These are phyloP conservation scores for Ascoidea rubescens DNA, from an alignment of 805 yeast genomes.

Conservation along the genomic window DNA sequence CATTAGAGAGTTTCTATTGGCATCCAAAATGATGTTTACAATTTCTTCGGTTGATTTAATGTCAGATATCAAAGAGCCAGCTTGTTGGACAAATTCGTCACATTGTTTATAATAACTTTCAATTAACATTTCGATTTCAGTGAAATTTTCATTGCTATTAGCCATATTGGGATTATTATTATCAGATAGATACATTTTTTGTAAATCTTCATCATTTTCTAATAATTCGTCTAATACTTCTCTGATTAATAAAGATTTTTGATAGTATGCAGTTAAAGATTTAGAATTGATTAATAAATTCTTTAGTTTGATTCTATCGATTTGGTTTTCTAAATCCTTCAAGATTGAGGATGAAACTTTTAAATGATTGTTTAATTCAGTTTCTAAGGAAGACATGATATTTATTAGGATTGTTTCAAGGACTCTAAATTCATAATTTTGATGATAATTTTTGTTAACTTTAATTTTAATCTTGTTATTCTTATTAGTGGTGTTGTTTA, in stretches of 20 bases:
- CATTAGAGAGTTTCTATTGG: conserved; percentile 90
- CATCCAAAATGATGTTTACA: conserved; percentile 81
- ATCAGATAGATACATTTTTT: conserved; percentile 68
- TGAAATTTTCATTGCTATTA: conserved; percentile 3
- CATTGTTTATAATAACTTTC: conserved; percentile 86
- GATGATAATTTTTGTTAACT: conserved; percentile 18
- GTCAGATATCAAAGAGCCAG: conserved; percentile 64
- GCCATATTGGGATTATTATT: conserved; percentile 20
- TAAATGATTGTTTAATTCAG: conserved; percentile 78
- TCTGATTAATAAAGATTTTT: conserved; percentile 69
- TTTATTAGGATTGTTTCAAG: conserved; percentile 75
- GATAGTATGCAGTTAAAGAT: conserved; percentile 69
- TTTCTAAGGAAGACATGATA: conserved; percentile 62
- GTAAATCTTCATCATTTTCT: conserved; percentile 79
- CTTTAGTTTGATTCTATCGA: conserved; percentile 67
- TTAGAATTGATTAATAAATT: conserved; percentile 75
- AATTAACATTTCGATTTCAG: conserved; percentile 74
- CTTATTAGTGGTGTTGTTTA: no score
- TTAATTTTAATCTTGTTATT: no score
- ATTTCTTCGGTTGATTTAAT: conserved; percentile 91
- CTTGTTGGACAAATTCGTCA: conserved; percentile 89
- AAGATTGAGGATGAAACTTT: conserved; percentile 64
- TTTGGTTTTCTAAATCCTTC: conserved; percentile 64
- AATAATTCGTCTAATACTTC: conserved; percentile 75
- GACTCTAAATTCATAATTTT: conserved; percentile 87